Percentiles rank a stretch among this genome's conserved stretches.
Evolutionary conservation across 352 stramenopile species (phyloP).

Genomic region (Phytophthora constricta): DNA sequence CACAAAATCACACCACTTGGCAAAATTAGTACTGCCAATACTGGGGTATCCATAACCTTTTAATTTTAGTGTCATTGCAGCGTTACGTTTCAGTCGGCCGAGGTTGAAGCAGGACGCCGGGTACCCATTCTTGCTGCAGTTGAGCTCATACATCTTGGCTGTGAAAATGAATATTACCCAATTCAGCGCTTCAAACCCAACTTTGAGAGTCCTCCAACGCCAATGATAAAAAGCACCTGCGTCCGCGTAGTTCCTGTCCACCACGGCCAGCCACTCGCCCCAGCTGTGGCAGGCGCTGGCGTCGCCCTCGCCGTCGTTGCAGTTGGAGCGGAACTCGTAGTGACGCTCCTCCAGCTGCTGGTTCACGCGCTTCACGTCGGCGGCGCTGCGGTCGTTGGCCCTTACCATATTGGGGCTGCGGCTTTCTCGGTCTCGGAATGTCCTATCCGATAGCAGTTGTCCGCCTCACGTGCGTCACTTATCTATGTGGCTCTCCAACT

Average conservation of each 20-base stretch:
- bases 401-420: too few relatives aligned
- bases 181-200: background rate
- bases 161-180: background rate
- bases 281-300: slow-evolving; percentile 88
- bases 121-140: slow-evolving; percentile 86
- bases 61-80: background rate
- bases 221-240: slow-evolving; percentile 45
- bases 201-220: background rate
- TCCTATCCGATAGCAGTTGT: too few relatives aligned
- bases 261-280: slow-evolving; percentile 87
- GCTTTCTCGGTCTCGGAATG: too few relatives aligned
- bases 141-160: slow-evolving; percentile 84
- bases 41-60: background rate
- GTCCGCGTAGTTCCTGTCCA: slow-evolving; percentile 86
- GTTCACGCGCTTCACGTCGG: slow-evolving; percentile 83
- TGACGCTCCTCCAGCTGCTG: slow-evolving; percentile 85
- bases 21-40: too few relatives aligned
- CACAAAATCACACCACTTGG: background rate
- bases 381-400: slow-evolving; percentile 54
- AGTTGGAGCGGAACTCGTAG: slow-evolving; percentile 91
- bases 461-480: too few relatives aligned
- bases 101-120: slow-evolving; percentile 89
- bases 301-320: slow-evolving; percentile 82
- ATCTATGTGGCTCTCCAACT: too few relatives aligned
- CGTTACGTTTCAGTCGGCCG: slow-evolving; percentile 77